Conservation (phyloP, 306 rosid genomes). For the Acacia melanoxylon region DNA sequence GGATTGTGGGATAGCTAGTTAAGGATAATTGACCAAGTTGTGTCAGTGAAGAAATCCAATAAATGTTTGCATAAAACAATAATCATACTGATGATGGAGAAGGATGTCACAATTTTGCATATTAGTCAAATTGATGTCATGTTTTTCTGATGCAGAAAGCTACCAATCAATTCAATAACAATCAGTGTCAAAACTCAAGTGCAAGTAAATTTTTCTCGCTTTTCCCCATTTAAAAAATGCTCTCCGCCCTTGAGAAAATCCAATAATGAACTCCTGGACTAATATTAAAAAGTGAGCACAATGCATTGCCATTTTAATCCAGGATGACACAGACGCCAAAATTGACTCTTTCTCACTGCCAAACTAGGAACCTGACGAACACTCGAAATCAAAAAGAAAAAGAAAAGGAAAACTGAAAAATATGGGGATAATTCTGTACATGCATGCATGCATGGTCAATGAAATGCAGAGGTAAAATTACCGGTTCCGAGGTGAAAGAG, state of each 20-base stretch:
- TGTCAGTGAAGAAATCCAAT: conserved; percentile 21
- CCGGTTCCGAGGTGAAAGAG: conserved; percentile 54
- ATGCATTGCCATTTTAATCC: neutral
- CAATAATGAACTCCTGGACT: neutral
- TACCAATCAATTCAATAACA: neutral
- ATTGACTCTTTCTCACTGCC: neutral
- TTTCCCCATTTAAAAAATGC: neutral
- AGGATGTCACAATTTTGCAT: neutral
- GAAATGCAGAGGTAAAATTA: neutral
- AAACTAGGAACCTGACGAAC: neutral
- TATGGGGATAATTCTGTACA: neutral
- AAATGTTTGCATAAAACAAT: neutral
- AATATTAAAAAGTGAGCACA: neutral
- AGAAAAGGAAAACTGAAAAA: too few species aligned
- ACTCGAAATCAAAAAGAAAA: neutral
- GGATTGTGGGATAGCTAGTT: conserved; percentile 64
- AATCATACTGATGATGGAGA: neutral
- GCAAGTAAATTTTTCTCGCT: neutral
- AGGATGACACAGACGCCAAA: neutral
- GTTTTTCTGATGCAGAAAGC: neutral
- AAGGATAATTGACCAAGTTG: conserved; percentile 31
- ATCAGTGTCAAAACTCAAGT: neutral
- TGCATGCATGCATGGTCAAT: neutral
- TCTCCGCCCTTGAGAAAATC: neutral
- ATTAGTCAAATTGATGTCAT: neutral